These are phyloP conservation scores for Calonectria pseudoturangicola DNA, from an alignment of 2,329 filamentous ascomycete species.

Conservation along the genomic window DNA sequence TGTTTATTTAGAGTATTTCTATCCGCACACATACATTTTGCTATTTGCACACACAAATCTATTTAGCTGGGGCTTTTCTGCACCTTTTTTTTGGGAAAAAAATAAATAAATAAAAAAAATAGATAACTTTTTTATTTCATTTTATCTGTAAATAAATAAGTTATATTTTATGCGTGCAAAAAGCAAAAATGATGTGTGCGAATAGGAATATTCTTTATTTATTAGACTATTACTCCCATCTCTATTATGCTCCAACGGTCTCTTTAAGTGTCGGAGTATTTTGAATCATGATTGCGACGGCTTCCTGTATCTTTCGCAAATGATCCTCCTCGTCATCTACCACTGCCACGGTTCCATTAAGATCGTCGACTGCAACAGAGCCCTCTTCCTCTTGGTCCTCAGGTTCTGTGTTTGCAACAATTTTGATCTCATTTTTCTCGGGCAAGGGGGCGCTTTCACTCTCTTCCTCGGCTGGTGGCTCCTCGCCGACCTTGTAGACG, in stretches of 20 bases:
- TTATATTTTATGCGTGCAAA: no score
- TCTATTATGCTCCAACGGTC: neutral
- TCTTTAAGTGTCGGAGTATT: constrained; percentile 28
- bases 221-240: neutral
- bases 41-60: no score
- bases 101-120: no score
- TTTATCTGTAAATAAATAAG: no score
- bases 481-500: constrained; percentile 25
- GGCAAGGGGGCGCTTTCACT: neutral
- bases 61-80: no score
- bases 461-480: constrained; percentile 17
- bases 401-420: neutral
- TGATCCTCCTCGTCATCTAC: constrained; percentile 18
- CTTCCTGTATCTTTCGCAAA: constrained; percentile 13
- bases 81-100: no score
- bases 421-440: neutral
- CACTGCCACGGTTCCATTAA: constrained; percentile 10
- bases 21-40: no score
- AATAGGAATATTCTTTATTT: no score
- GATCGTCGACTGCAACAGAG: constrained; percentile 2
- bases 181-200: no score
- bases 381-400: neutral
- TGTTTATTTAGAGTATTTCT: no score
- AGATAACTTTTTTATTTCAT: no score
- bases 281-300: constrained; percentile 21